Base-by-base conservation (phyloP, 768 basidiomycete genomes). In the Phlegmacium glaucopus region DNA sequence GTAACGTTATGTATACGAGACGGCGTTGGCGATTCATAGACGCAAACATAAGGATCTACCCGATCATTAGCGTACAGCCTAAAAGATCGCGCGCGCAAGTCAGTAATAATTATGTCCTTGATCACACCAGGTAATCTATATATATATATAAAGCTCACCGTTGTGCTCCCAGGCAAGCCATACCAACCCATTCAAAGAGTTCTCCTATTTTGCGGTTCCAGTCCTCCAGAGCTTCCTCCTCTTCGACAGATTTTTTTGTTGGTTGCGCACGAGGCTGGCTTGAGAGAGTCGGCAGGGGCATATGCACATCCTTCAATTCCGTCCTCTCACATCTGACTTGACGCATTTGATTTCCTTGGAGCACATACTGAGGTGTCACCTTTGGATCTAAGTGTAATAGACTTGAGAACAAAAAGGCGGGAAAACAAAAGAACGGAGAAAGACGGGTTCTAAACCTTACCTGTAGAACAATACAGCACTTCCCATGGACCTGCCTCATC, bases 131-230 rank as follows among this genome's bases (percentile, higher is more conserved):
- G n/a, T n/a, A n/a, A n/a, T n/a, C n/a, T n/a, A n/a, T n/a, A n/a
- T n/a, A n/a, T n/a, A n/a, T n/a, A n/a, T n/a, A n/a, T n/a, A n/a
- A n/a, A 41, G 37, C 59, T 6, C 50, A 83, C 87, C 87, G 72
- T 58, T 85, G 83, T 2, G 87, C 71, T 11, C 80, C 84, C 4
- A 89, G 57, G 47, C 71, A 72, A 3, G 79, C 83, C 79, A 89
- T 76, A 6, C 86, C 87, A 7, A 80, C 71, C 87, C 87, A 90
- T 59, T 89, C 87, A 43, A 85, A 83, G 12, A 87, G 63, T 3
- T 58, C 63, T 7, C 64, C 59, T 36, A 78, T 63, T 7, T 69
- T 66, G 9, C 68, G 65, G 6, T 74, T 61, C 74, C 80, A 80
- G 47, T 82, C 79, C 37, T 82, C 79, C 8, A 56, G 26, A n/a